A percentile compares a stretch with the other conserved stretches of the same genome.
Conservation (phyloP, 352 stramenopile genomes). For the Phytophthora vignae region DNA sequence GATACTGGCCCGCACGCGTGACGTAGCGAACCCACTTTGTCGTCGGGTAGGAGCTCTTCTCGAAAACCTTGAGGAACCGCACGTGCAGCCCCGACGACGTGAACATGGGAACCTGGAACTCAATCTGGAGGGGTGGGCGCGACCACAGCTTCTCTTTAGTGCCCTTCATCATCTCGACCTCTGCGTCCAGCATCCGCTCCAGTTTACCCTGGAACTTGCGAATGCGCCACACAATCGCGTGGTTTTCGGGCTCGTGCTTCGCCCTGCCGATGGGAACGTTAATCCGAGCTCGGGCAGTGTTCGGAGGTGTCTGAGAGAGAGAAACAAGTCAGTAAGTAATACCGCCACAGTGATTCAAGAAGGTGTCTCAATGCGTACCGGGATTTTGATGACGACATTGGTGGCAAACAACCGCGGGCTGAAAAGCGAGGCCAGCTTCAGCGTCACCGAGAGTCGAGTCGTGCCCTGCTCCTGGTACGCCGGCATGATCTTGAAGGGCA, state of each 20-base stretch:
- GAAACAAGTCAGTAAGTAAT: not conserved
- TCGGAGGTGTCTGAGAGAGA: constrained; percentile 84
- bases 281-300: constrained; percentile 96
- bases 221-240: constrained; percentile 98
- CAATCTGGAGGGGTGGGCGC: constrained; percentile 96
- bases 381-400: constrained; percentile 97
- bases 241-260: constrained; percentile 98
- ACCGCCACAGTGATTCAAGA: not conserved
- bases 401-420: constrained; percentile 96
- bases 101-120: constrained; percentile 99
- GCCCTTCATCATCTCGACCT: constrained; percentile 97
- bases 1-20: constrained; percentile 97
- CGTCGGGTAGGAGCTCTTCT: constrained; percentile 98
- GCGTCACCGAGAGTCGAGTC: constrained; percentile 77
- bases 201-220: constrained; percentile 97
- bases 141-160: constrained; percentile 97
- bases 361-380: constrained; percentile 43
- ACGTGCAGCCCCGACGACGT: constrained; percentile 98
- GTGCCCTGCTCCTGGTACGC: constrained; percentile 95
- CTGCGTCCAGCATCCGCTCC: constrained; percentile 95
- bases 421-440: constrained; percentile 95
- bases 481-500: constrained; percentile 98
- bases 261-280: constrained; percentile 95
- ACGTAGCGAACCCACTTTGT: constrained; percentile 99
- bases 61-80: constrained; percentile 98